A percentile compares a stretch with the other conserved stretches of the same genome.
phyloP scores from a whole-genome alignment of 192 early-diverging fungal genomes.

The Radiomyces spectabilis region DNA sequence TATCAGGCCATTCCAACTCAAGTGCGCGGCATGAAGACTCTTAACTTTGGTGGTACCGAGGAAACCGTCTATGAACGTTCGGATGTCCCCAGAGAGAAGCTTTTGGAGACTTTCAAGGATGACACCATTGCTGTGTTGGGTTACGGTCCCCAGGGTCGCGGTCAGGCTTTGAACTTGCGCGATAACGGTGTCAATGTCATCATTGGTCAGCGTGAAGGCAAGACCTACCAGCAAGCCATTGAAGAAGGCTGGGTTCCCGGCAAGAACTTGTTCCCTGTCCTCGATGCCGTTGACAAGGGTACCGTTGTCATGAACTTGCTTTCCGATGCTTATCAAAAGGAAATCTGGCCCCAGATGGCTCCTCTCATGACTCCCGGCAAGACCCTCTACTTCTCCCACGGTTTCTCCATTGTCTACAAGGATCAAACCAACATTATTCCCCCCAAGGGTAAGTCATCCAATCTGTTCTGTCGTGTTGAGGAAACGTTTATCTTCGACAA shows the following conservation, averaged over 20 bases:
- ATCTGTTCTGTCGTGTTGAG: too few relatives aligned
- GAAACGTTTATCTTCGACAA: too few relatives aligned
- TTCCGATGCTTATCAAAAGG: constrained; percentile 93
- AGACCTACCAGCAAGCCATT: constrained; percentile 86
- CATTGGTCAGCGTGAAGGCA: constrained; percentile 84
- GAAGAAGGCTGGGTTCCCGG: constrained; percentile 96
- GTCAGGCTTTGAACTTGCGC: constrained; percentile 89
- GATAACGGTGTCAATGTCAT: constrained; percentile 97
- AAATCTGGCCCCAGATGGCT: constrained; percentile 81
- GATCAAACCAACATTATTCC: constrained; percentile 87
- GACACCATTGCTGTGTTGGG: constrained; percentile 89
- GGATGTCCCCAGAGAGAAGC: constrained; percentile 91
- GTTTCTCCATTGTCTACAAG: constrained; percentile 91
- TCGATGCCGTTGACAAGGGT: constrained; percentile 85
- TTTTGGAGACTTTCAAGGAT: constrained; percentile 84
- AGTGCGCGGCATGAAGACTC: constrained; percentile 80
- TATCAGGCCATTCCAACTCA: constrained; percentile 19
- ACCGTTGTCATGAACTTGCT: constrained; percentile 91
- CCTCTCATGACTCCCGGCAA: constrained; percentile 91
- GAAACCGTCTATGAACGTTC: constrained; percentile 92
- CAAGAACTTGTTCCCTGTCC: constrained; percentile 90
- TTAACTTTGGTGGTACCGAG: constrained; percentile 88
- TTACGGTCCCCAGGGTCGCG: constrained; percentile 93
- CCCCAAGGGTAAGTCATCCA: constrained; percentile 49
- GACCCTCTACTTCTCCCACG: constrained; percentile 98